Evolutionary conservation across 768 basidiomycete species (phyloP).

Genomic region (Gloeostereum incarnatum): DNA sequence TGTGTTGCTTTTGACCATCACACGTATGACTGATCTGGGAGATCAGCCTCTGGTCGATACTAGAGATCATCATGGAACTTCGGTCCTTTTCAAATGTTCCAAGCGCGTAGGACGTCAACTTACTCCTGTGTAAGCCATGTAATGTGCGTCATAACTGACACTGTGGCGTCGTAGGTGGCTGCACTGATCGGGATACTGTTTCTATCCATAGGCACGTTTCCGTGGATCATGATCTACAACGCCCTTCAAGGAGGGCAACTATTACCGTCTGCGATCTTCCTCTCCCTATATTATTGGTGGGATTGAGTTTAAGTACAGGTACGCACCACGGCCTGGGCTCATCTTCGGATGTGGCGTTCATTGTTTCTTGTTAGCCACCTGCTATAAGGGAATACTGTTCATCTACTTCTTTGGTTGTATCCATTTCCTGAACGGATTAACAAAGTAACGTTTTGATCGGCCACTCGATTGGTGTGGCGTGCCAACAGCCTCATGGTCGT

Average conservation of each 20-base stretch:
- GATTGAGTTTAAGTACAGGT: slow-evolving; percentile 11
- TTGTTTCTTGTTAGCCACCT: slow-evolving; percentile 8
- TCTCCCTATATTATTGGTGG: slow-evolving; percentile 10
- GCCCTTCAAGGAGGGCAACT: slow-evolving; percentile 5
- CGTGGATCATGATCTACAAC: slow-evolving; percentile 9
- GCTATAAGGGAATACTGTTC: slow-evolving; percentile 10
- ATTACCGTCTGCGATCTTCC: slow-evolving; percentile 7
- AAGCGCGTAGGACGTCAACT: slow-evolving; percentile 1
- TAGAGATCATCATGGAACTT: slow-evolving; percentile 12
- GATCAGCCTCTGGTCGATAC: slow-evolving; percentile 2
- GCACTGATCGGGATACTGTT: slow-evolving; percentile 8
- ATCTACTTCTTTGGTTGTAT: neutral
- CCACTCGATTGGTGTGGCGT: neutral
- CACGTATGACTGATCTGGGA: slow-evolving; percentile 7
- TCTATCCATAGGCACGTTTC: slow-evolving; percentile 7
- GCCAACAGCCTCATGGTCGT: neutral
- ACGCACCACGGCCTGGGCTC: neutral
- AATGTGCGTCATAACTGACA: too few species aligned
- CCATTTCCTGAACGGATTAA: neutral
- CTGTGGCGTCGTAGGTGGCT: too few species aligned
- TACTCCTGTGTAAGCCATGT: neutral
- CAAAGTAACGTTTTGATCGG: neutral
- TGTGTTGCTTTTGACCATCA: slow-evolving; percentile 10
- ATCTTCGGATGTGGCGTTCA: neutral
- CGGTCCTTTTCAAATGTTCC: slow-evolving; percentile 10